A percentile compares a stretch with the other conserved stretches of the same genome.
Conservation (phyloP, 202 grass and related monocot species). For the Dendrocalamus latiflorus region DNA sequence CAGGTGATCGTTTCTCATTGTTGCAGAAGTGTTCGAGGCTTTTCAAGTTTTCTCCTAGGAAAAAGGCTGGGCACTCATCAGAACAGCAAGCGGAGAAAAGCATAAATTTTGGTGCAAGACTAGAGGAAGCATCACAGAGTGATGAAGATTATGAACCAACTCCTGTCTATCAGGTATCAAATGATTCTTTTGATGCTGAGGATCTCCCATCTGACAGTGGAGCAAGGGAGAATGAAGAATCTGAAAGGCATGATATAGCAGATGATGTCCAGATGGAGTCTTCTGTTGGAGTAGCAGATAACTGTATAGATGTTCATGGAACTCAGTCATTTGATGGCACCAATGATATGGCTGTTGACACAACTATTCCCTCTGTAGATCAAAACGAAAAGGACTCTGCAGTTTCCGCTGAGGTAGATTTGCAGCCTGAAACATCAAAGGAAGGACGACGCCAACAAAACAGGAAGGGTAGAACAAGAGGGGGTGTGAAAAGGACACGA, state of each 20-base stretch:
- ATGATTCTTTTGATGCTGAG: constrained; percentile 40
- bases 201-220: constrained; percentile 38
- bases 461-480: constrained; percentile 40
- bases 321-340: constrained; percentile 36
- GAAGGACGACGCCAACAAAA: constrained; percentile 26
- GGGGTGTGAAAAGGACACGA: constrained; percentile 49
- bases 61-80: constrained; percentile 44
- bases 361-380: constrained; percentile 31
- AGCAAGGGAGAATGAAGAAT: constrained; percentile 47
- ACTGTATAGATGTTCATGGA: constrained; percentile 47
- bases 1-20: constrained; percentile 58
- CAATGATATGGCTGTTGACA: constrained; percentile 32
- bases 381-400: constrained; percentile 51
- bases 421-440: constrained; percentile 52
- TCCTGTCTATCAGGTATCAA: constrained; percentile 51
- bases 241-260: constrained; percentile 37
- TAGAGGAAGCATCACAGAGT: constrained; percentile 65
- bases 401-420: constrained; percentile 21
- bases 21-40: constrained; percentile 76
- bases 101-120: constrained; percentile 47
- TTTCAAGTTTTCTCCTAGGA: constrained; percentile 67
- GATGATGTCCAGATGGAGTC: constrained; percentile 50
- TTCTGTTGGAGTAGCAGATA: constrained; percentile 79
- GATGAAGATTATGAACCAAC: constrained; percentile 65
- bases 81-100: constrained; percentile 40